A percentile compares a stretch with the other conserved stretches of the same genome.
Evolutionary conservation across 2,329 filamentous ascomycete genomes (phyloP).

Genomic region (Diaporthe caulivora): DNA sequence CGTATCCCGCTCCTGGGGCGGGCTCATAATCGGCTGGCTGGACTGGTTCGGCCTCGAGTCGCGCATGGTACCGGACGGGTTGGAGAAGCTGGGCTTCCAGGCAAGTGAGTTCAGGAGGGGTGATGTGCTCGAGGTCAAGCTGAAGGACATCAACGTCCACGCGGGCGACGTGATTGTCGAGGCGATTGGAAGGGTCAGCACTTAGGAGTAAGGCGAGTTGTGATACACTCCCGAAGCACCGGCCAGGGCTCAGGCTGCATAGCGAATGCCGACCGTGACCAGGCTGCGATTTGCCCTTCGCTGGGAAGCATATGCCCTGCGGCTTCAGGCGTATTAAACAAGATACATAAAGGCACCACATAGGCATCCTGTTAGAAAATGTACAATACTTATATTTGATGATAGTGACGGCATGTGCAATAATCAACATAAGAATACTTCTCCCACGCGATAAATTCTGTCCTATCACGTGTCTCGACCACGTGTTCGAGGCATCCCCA

Average conservation of each 20-base stretch:
- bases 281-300: neutral
- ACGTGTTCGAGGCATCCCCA: too few relatives aligned
- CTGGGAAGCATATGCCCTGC: neutral
- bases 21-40: constrained; percentile 45
- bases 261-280: neutral
- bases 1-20: constrained; percentile 55
- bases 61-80: constrained; percentile 52
- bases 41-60: constrained; percentile 64
- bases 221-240: neutral
- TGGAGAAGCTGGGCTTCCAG: constrained; percentile 54
- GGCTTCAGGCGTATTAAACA: too few relatives aligned
- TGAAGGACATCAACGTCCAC: constrained; percentile 67
- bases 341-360: neutral
- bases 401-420: neutral
- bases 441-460: too few relatives aligned
- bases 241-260: too few relatives aligned
- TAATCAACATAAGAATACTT: neutral
- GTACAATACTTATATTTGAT: neutral
- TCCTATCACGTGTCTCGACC: too few relatives aligned
- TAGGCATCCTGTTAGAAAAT: neutral
- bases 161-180: constrained; percentile 59
- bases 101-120: constrained; percentile 57
- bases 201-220: constrained; percentile 1
- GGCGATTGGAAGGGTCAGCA: constrained; percentile 51
- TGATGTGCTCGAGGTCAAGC: constrained; percentile 68